Evolutionary conservation across 2,329 filamentous ascomycete species (phyloP), one percentile per base, ranked within the genome.

Genomic region (Fusarium acutatum): DNA sequence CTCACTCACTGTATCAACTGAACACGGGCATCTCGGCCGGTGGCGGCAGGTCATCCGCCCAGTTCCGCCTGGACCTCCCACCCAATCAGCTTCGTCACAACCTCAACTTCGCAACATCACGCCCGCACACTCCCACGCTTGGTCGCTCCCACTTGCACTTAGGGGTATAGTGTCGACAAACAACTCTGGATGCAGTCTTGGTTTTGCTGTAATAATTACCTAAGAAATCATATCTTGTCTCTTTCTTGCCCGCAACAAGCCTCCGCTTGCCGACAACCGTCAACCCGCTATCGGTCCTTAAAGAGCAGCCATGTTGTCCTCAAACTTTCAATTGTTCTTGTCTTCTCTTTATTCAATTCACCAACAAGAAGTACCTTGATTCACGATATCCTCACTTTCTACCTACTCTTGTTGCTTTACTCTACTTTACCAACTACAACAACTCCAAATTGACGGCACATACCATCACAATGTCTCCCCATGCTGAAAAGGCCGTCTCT

Each of bases 111-210:
- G 37, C 64, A 62, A 69, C 65, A 28, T 64, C 59, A 65, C 63
- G 71, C 72, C 71, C 72, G 62, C 67, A 68, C 64, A 59, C 64
- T 66, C 69, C 66, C 75, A 66, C 73, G 68, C 67, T 64, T 63
- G 64, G 63, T 75, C 84, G 84, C 82, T 81, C 84, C 80, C 80
- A 88, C 86, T 85, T 88, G 86, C 86, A 86, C 86, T 88, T 88
- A 88, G 85, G 85, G 86, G 87, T 85, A 85, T 88, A 88, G 86
- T 80, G 77, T 75, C 74, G 67, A 71, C 65, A 64, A 74, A 58
- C 77, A 71, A 64, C 40, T 72, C 64, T 20, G 64, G 60, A 57
- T 37, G 49, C 46, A 61, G 30, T 53, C 47, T 63, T 40, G 67
- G 40, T 47, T 75, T 64, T 75, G 67, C 56, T 75, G 75, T 77